phyloP scores from a whole-genome alignment of 2,329 filamentous ascomycete species.

The Cladosporium phlei region DNA sequence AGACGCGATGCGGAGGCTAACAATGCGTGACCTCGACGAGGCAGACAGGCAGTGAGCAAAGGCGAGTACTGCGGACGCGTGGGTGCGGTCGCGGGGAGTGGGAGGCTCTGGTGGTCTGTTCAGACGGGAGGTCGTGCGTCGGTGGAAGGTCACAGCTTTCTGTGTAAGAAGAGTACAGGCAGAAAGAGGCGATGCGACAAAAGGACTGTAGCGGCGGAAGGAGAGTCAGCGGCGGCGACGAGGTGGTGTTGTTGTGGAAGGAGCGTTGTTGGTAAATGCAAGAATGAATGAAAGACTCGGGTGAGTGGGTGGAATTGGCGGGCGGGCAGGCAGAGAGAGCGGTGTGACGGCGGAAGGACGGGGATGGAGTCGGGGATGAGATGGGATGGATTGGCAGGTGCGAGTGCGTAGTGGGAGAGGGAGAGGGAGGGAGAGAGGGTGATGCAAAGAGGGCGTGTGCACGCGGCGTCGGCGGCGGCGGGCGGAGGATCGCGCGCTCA shows the following conservation, averaged over 20 bases:
- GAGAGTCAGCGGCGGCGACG: slow-evolving; percentile 7
- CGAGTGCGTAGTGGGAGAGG: neutral
- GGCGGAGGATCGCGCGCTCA: slow-evolving; percentile 6
- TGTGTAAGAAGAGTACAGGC: too few species aligned
- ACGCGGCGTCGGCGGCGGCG: neutral
- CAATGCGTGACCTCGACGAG: slow-evolving; percentile 10
- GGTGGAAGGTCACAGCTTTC: slow-evolving; percentile 23
- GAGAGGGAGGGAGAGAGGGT: neutral
- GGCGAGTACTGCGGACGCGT: slow-evolving; percentile 13
- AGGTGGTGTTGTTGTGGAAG: slow-evolving; percentile 2
- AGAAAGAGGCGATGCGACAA: slow-evolving; percentile 10
- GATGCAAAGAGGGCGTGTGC: slow-evolving; percentile 1
- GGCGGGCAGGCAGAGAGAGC: slow-evolving; percentile 2
- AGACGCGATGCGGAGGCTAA: slow-evolving; percentile 20
- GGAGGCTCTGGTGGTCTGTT: slow-evolving; percentile 21
- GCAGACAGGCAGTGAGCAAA: slow-evolving; percentile 6
- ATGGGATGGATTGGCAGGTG: neutral
- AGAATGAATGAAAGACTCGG: neutral
- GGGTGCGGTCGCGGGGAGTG: slow-evolving; percentile 19
- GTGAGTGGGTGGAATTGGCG: neutral
- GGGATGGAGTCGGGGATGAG: neutral
- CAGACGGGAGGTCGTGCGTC: slow-evolving; percentile 26
- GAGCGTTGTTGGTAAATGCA: slow-evolving; percentile 1
- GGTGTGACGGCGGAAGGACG: slow-evolving; percentile 4
- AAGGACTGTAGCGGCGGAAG: slow-evolving; percentile 13